Conservation (phyloP, 2,329 filamentous ascomycete species). For the Xylariaceae sp. region DNA sequence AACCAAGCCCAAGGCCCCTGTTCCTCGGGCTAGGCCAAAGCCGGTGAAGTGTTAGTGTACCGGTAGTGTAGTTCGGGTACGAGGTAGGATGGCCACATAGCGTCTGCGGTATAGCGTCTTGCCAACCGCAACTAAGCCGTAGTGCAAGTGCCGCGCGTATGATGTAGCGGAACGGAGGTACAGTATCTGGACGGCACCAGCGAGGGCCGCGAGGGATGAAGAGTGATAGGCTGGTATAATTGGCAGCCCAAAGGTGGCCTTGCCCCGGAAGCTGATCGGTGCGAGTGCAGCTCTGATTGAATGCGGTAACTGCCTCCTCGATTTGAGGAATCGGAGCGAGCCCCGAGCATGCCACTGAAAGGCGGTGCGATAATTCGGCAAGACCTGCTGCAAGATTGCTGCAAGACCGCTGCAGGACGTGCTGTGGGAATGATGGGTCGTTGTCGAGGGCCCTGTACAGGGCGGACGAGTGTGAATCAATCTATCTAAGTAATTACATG, state of each 20-base stretch:
- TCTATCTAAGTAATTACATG: too few species aligned
- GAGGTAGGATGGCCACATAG: neutral
- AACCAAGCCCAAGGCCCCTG: constrained; percentile 13
- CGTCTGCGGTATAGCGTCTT: too few species aligned
- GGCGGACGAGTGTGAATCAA: too few species aligned
- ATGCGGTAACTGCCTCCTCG: constrained; percentile 1
- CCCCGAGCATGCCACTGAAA: neutral
- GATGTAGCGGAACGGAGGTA: neutral
- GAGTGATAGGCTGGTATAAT: neutral
- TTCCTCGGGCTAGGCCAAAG: constrained; percentile 1
- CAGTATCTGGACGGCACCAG: neutral
- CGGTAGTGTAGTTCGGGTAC: neutral
- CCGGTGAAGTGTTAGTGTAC: neutral
- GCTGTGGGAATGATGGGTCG: neutral
- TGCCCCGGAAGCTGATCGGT: neutral
- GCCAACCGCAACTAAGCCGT: neutral
- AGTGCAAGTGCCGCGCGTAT: neutral
- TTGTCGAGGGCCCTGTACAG: too few species aligned
- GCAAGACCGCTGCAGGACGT: constrained; percentile 6
- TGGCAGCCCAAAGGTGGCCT: neutral
- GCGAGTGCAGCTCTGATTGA: constrained; percentile 7
- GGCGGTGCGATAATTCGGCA: constrained; percentile 4
- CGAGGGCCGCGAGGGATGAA: neutral
- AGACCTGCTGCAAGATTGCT: constrained; percentile 9
- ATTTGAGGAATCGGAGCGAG: neutral